Evolutionary conservation across 345 rosid genomes (phyloP).

Genomic region (Cardiospermum halicacabum): DNA sequence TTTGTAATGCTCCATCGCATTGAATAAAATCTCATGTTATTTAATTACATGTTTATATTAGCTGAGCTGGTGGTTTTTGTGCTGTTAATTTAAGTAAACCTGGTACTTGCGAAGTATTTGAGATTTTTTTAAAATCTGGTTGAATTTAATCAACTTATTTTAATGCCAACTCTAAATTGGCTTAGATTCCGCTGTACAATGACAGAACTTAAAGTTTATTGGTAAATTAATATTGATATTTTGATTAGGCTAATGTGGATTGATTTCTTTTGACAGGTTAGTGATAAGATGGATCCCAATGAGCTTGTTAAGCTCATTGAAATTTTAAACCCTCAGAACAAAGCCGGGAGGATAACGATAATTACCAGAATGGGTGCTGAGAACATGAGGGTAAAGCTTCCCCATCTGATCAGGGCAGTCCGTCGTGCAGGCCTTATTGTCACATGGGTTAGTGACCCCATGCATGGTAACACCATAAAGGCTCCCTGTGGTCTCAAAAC

Average conservation of each 20-base stretch:
- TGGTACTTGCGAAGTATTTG: neutral
- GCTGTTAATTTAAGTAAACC: neutral
- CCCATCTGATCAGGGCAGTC: constrained; percentile 78
- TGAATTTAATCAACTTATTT: neutral
- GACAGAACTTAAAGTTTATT: neutral
- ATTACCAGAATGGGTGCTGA: constrained; percentile 93
- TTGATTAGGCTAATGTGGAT: constrained; percentile 8
- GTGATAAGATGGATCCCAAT: constrained; percentile 92
- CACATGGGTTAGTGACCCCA: constrained; percentile 95
- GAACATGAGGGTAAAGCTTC: constrained; percentile 94
- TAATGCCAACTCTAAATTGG: neutral
- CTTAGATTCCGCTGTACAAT: neutral
- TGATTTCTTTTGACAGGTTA: constrained; percentile 44
- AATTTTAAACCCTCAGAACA: constrained; percentile 82
- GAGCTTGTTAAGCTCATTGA: constrained; percentile 81
- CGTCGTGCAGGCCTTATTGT: constrained; percentile 77
- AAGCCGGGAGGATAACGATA: constrained; percentile 80
- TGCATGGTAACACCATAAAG: constrained; percentile 96
- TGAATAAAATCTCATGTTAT: neutral
- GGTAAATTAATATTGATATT: neutral
- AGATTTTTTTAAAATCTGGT: too few species aligned
- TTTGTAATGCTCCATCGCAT: neutral
- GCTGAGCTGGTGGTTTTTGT: neutral
- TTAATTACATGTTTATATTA: too few species aligned
- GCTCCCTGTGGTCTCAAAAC: constrained; percentile 97